Base-by-base conservation (phyloP, 306 rosid genomes). In the Quercus cerris region DNA sequence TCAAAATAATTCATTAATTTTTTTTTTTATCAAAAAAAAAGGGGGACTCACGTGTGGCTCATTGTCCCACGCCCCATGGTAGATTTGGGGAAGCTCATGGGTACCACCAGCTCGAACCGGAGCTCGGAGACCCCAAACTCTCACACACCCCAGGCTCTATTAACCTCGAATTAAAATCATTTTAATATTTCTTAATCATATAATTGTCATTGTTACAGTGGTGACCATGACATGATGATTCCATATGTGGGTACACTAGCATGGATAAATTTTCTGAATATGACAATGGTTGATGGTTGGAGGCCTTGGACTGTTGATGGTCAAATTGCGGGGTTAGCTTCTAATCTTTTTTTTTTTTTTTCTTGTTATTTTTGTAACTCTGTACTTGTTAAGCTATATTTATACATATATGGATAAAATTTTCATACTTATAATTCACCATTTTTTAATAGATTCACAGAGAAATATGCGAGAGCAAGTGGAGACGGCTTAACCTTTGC, bases 311-410 rank as follows among this genome's bases (percentile, higher is more conserved):
- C 52, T 66, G 78, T 71, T 5, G 68, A 71, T 52, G 68, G 81
- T 5, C 83, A 84, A 75, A 72, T 84, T 35, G 87, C 28, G 71
- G 84, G 87, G 87, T 84, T 33, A 30, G 86, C 75, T 74, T 13
- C 46, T 5, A 12, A 25, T 54, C 6, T 52, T 17, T 35, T 27
- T 19, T 30, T 8, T 6, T 1, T 33, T 5, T 12, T 61, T 20
- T 6, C 52, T 46, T 12, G 2, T 8, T 49, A 49, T 49, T 49
- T 49, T 10, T 49, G 15, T 0, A 49, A 3, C 15, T 49, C 17
- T 49, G 54, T 49, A 41, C 46, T 2, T 41, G 46, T 41, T 41
- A 41, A 41, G 46, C 46, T 41, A 41, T 41, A 51, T 49, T 12
- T 20, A n/a, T 7, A 14, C 18, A 27, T 28, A 63, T 28, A 64